A percentile compares a stretch with the other conserved stretches of the same genome.
These are phyloP conservation scores for Fusarium torreyae DNA, from an alignment of 2,329 filamentous ascomycete genomes.

Conservation along the genomic window DNA sequence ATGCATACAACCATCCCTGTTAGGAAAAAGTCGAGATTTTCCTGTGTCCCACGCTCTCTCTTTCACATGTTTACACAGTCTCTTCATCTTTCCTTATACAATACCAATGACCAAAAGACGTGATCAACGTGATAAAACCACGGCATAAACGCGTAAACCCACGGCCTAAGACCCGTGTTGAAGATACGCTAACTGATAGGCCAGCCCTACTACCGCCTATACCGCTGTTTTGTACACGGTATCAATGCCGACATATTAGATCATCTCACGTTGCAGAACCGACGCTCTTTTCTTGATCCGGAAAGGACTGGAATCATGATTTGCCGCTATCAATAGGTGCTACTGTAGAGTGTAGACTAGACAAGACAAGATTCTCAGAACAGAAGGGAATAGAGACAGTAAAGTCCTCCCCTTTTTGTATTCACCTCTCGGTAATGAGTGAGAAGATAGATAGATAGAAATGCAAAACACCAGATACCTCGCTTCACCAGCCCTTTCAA, in stretches of 20 bases:
- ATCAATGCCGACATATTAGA: constrained; percentile 18
- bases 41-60: background rate
- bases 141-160: constrained; percentile 1
- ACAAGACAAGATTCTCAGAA: background rate
- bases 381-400: constrained; percentile 29
- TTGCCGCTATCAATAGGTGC: constrained; percentile 38
- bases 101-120: constrained; percentile 12
- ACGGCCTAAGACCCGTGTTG: constrained; percentile 23
- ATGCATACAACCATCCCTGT: background rate
- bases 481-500: constrained; percentile 34
- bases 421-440: constrained; percentile 2
- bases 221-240: constrained; percentile 26
- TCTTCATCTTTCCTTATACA: constrained; percentile 13
- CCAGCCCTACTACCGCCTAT: constrained; percentile 31
- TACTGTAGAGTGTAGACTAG: constrained; percentile 16
- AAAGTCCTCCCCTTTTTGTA: constrained; percentile 20
- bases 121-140: constrained; percentile 8
- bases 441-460: constrained; percentile 6
- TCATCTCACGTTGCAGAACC: constrained; percentile 23
- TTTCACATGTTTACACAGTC: too few relatives aligned
- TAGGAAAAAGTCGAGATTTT: background rate
- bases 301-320: constrained; percentile 41
- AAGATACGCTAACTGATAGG: constrained; percentile 25
- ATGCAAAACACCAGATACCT: constrained; percentile 26
- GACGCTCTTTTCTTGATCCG: constrained; percentile 32